A percentile compares a stretch with the other conserved stretches of the same genome.
These are phyloP conservation scores for Penicillium verhagenii DNA, from an alignment of 495 filamentous ascomycete species.

Conservation along the genomic window DNA sequence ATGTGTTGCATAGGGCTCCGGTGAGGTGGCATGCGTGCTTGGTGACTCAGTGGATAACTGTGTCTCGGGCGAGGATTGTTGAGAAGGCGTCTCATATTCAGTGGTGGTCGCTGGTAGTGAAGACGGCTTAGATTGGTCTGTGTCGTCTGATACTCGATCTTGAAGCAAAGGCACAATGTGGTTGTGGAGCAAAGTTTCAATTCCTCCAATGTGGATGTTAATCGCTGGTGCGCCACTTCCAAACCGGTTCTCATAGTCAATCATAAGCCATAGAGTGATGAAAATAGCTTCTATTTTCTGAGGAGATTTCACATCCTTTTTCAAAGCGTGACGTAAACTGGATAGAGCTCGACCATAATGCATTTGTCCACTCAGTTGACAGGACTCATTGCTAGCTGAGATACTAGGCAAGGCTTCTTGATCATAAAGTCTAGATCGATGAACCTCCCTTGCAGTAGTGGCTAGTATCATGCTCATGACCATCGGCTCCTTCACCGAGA, in stretches of 20 bases:
- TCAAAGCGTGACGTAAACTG: conserved; percentile 29
- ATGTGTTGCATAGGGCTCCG: neutral
- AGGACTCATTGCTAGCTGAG: conserved; percentile 11
- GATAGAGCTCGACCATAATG: conserved; percentile 35
- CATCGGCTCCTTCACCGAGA: conserved; percentile 33
- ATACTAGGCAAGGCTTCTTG: conserved; percentile 7
- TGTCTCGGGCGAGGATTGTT: neutral
- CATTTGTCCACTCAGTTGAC: conserved; percentile 20
- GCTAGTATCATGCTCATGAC: conserved; percentile 39
- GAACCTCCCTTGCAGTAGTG: conserved; percentile 30
- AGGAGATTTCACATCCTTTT: conserved; percentile 27
- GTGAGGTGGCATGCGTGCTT: neutral
- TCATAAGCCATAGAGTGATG: conserved; percentile 37
- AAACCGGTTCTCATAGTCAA: conserved; percentile 38
- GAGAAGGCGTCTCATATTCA: neutral
- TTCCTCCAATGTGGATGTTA: conserved; percentile 33
- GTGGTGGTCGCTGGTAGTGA: neutral
- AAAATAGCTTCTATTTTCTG: conserved; percentile 33
- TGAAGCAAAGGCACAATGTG: conserved; percentile 33
- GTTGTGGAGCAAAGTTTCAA: conserved; percentile 29
- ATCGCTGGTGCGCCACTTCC: conserved; percentile 31
- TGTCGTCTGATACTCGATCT: neutral
- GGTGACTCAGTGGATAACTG: neutral
- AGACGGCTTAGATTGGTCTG: neutral
- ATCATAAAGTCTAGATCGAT: conserved; percentile 24